phyloP scores from a whole-genome alignment of 495 filamentous ascomycete species.

The Astrocystis sublimbata region DNA sequence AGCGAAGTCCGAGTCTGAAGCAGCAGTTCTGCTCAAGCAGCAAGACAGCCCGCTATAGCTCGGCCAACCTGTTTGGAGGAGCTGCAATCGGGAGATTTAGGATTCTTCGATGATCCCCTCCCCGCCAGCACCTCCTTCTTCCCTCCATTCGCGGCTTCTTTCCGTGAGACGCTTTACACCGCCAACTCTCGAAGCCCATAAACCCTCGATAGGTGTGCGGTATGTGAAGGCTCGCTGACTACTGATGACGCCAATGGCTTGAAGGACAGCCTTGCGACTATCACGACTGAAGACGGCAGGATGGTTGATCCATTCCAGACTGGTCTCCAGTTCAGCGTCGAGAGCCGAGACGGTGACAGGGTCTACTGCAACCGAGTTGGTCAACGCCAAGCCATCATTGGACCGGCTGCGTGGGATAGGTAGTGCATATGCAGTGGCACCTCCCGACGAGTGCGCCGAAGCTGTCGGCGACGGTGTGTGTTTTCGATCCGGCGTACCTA shows the following conservation, averaged over 20 bases:
- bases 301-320: constrained; percentile 99
- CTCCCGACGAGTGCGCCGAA: constrained; percentile 43
- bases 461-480: constrained; percentile 51
- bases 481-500: constrained; percentile 51
- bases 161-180: constrained; percentile 79
- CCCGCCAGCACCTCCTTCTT: constrained; percentile 67
- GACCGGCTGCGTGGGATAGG: constrained; percentile 40
- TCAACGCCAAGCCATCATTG: constrained; percentile 48
- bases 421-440: constrained; percentile 28
- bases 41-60: constrained; percentile 15
- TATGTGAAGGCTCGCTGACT: constrained; percentile 93
- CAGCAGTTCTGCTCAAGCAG: constrained; percentile 19
- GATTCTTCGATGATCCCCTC: constrained; percentile 79
- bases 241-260: constrained; percentile 94
- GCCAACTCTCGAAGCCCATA: constrained; percentile 78
- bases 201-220: constrained; percentile 78
- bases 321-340: constrained; percentile 84
- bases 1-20: constrained; percentile 26
- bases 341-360: constrained; percentile 76
- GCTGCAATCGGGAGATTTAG: constrained; percentile 28
- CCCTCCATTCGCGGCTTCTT: constrained; percentile 80
- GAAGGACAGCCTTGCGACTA: constrained; percentile 90
- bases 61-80: constrained; percentile 1
- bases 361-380: constrained; percentile 73
- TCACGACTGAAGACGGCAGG: constrained; percentile 95